Conservation (phyloP, 495 filamentous ascomycete species). For the Aspergillus steynii region DNA sequence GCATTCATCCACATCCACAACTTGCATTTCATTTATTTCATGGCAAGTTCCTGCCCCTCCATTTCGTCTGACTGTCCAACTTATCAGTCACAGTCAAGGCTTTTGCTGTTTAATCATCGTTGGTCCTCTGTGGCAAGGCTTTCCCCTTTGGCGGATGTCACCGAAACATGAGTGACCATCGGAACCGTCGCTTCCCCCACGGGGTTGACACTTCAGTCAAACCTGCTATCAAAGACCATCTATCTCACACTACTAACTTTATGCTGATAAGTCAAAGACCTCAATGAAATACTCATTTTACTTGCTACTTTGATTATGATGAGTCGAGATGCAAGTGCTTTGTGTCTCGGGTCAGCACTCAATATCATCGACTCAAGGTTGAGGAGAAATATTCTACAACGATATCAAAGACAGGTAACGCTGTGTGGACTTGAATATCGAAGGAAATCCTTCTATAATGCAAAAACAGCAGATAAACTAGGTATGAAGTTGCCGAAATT, state of each 20-base stretch:
- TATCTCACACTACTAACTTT: too few species aligned
- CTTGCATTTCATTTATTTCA: background rate
- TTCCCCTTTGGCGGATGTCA: too few species aligned
- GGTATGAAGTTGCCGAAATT: slow-evolving; percentile 6
- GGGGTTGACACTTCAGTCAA: too few species aligned
- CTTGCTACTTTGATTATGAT: slow-evolving; percentile 2
- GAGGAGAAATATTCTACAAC: slow-evolving; percentile 9
- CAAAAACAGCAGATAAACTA: slow-evolving; percentile 14
- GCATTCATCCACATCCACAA: too few species aligned
- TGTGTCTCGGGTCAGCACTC: slow-evolving; percentile 4
- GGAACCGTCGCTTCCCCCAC: too few species aligned
- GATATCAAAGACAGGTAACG: slow-evolving; percentile 3
- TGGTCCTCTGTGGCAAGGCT: background rate
- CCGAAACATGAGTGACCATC: too few species aligned
- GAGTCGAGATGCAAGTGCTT: background rate
- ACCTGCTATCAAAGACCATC: too few species aligned
- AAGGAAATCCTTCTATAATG: slow-evolving; percentile 20
- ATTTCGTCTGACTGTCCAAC: background rate
- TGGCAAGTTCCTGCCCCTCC: background rate
- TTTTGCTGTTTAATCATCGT: too few species aligned
- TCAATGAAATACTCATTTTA: background rate
- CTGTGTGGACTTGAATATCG: background rate
- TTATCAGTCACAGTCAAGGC: background rate
- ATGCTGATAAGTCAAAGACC: too few species aligned
- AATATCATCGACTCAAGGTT: background rate